Conservation (phyloP, 805 yeast genomes). For the Metschnikowia shivogae region DNA sequence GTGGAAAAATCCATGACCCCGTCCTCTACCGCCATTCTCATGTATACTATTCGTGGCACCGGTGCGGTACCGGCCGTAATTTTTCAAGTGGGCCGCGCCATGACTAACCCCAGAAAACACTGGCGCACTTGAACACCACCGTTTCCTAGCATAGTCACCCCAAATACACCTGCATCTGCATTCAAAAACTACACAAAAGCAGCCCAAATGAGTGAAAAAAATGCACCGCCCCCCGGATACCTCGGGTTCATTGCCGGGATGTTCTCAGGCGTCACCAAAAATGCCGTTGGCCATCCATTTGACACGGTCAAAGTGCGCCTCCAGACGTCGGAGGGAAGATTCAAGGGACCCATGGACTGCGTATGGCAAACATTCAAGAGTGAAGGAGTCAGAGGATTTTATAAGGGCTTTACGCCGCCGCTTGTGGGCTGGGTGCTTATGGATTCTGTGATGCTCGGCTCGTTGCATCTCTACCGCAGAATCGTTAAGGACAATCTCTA, state of each 20-base stretch:
- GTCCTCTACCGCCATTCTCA: too few species aligned
- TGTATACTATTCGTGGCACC: background rate
- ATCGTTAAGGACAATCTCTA: conserved; percentile 62
- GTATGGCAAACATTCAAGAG: conserved; percentile 62
- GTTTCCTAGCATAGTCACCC: too few species aligned
- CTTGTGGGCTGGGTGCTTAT: conserved; percentile 89
- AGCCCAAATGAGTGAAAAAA: conserved; percentile 2
- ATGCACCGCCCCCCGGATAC: conserved; percentile 43
- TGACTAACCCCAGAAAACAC: conserved; percentile 1
- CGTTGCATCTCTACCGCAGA: conserved; percentile 72
- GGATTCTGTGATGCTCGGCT: conserved; percentile 90
- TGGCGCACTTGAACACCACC: background rate
- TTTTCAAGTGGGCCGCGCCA: conserved; percentile 4
- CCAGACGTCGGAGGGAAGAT: conserved; percentile 59
- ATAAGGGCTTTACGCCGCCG: conserved; percentile 91
- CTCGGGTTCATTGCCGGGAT: conserved; percentile 87
- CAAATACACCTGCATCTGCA: too few species aligned
- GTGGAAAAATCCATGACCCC: too few species aligned
- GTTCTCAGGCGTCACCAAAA: conserved; percentile 81
- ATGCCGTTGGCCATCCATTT: conserved; percentile 90
- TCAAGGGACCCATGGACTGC: conserved; percentile 81
- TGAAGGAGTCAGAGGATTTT: conserved; percentile 78
- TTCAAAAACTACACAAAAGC: background rate
- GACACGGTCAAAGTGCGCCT: conserved; percentile 86
- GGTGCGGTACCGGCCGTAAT: conserved; percentile 7